phyloP scores from a whole-genome alignment of 2,329 filamentous ascomycete species.

The Lomentospora prolificans region DNA sequence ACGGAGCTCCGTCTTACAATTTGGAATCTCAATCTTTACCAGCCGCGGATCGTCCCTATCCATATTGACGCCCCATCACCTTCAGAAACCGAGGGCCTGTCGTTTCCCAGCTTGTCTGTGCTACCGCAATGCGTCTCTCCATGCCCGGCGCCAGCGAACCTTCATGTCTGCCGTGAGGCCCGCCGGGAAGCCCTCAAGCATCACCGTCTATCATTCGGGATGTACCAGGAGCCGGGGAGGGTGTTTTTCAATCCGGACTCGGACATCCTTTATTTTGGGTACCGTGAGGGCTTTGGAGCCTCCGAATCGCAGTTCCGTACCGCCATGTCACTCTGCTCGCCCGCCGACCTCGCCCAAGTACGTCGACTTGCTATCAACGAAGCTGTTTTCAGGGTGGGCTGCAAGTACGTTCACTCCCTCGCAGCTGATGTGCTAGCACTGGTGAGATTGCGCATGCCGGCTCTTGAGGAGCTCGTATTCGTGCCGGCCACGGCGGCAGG shows the following conservation, averaged over 20 bases:
- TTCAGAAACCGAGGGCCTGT: slow-evolving; percentile 12
- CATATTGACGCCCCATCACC: slow-evolving; percentile 25
- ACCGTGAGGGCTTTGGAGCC: slow-evolving; percentile 33
- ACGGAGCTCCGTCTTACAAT: slow-evolving; percentile 37
- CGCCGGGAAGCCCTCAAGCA: slow-evolving; percentile 31
- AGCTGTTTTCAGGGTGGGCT: slow-evolving; percentile 26
- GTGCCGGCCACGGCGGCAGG: slow-evolving; percentile 27
- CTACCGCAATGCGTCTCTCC: slow-evolving; percentile 23
- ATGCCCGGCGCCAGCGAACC: slow-evolving; percentile 30
- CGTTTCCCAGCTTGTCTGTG: slow-evolving; percentile 18
- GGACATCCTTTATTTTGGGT: slow-evolving; percentile 40
- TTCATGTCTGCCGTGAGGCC: slow-evolving; percentile 37
- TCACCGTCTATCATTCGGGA: slow-evolving; percentile 31
- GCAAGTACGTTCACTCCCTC: slow-evolving; percentile 23
- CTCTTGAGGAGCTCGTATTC: slow-evolving; percentile 32
- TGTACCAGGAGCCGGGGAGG: slow-evolving; percentile 28
- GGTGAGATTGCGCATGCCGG: slow-evolving; percentile 27
- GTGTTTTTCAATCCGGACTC: slow-evolving; percentile 29
- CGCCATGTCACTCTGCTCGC: slow-evolving; percentile 31
- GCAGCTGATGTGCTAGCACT: slow-evolving; percentile 30
- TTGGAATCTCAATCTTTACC: slow-evolving; percentile 34
- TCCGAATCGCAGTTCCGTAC: slow-evolving; percentile 34
- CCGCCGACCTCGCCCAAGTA: slow-evolving; percentile 28
- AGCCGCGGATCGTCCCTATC: slow-evolving; percentile 32
- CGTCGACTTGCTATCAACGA: slow-evolving; percentile 36